These are phyloP conservation scores for Coprinellus micaceus DNA, from an alignment of 768 basidiomycete genomes.

Conservation along the genomic window DNA sequence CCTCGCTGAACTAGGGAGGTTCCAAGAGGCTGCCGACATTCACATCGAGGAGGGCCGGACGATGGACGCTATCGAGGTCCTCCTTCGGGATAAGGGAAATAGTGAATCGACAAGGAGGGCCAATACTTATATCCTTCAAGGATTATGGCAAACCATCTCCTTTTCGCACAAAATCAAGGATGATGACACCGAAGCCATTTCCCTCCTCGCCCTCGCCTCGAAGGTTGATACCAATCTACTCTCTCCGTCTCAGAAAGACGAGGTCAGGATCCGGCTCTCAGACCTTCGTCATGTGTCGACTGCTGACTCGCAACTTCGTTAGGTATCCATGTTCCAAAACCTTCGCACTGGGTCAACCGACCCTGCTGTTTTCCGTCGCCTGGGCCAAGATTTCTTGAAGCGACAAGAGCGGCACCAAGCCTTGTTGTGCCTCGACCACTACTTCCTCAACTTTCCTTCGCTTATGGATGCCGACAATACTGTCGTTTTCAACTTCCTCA, in stretches of 20 bases:
- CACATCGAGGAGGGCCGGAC: slow-evolving; percentile 45
- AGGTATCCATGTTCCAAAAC: slow-evolving; percentile 19
- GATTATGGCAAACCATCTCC: slow-evolving; percentile 43
- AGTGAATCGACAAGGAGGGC: slow-evolving; percentile 30
- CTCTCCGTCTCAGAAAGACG: slow-evolving; percentile 2
- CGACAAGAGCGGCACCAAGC: slow-evolving; percentile 28
- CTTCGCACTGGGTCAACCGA: slow-evolving; percentile 13
- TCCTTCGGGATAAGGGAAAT: slow-evolving; percentile 33
- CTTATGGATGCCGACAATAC: slow-evolving; percentile 21
- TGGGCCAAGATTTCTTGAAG: slow-evolving; percentile 30
- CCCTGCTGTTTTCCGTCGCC: slow-evolving; percentile 21
- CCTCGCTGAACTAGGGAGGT: slow-evolving; percentile 38
- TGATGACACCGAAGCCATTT: slow-evolving; percentile 10
- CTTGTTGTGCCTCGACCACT: slow-evolving; percentile 42
- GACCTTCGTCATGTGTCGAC: not conserved
- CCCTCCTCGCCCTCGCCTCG: slow-evolving; percentile 24
- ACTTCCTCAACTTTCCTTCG: slow-evolving; percentile 27
- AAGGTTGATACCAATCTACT: slow-evolving; percentile 18
- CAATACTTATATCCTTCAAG: slow-evolving; percentile 35
- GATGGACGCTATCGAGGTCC: slow-evolving; percentile 43
- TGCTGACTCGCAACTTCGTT: not conserved
- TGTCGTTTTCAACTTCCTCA: slow-evolving; percentile 28
- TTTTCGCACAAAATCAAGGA: slow-evolving; percentile 29
- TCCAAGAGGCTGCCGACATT: slow-evolving; percentile 49
- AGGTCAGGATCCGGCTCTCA: not conserved